A percentile compares a stretch with the other conserved stretches of the same genome.
Conservation (phyloP, 78 protist genomes). For the Speleostelium caveatum region DNA sequence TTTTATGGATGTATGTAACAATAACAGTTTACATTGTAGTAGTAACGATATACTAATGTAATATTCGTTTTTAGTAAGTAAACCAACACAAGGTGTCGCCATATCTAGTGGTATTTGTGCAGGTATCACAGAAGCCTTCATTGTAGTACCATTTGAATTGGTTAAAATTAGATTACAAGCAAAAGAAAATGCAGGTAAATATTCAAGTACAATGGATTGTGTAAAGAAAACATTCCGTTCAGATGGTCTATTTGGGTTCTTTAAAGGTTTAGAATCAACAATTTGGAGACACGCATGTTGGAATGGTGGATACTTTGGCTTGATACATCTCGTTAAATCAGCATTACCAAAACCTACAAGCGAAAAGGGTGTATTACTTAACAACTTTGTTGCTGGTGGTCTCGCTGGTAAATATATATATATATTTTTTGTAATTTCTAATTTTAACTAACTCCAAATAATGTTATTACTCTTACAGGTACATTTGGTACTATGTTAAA, state of each 20-base stretch:
- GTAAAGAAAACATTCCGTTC: slow-evolving; percentile 30
- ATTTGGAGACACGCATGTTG: slow-evolving; percentile 86
- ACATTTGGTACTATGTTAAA: slow-evolving; percentile 85
- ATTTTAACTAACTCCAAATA: too few species aligned
- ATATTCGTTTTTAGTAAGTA: not conserved
- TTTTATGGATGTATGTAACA: slow-evolving; percentile 29
- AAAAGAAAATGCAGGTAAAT: slow-evolving; percentile 78
- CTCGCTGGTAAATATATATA: too few species aligned
- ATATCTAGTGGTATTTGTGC: slow-evolving; percentile 82
- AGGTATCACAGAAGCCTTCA: slow-evolving; percentile 89
- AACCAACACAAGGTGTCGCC: slow-evolving; percentile 55
- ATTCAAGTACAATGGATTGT: slow-evolving; percentile 75
- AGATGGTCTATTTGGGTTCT: slow-evolving; percentile 76
- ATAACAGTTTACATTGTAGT: not conserved
- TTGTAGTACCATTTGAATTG: slow-evolving; percentile 89
- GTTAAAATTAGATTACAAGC: slow-evolving; percentile 92
- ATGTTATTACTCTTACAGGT: too few species aligned
- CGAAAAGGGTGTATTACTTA: slow-evolving; percentile 13
- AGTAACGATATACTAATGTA: not conserved
- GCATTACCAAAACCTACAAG: slow-evolving; percentile 60
- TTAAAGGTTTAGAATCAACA: slow-evolving; percentile 89
- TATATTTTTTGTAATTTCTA: too few species aligned
- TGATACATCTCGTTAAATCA: slow-evolving; percentile 70
- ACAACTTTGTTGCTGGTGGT: slow-evolving; percentile 86
- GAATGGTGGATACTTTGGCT: slow-evolving; percentile 91